Evolutionary conservation across 2,329 filamentous ascomycete genomes (phyloP).

Genomic region (Penicillium oxalicum): DNA sequence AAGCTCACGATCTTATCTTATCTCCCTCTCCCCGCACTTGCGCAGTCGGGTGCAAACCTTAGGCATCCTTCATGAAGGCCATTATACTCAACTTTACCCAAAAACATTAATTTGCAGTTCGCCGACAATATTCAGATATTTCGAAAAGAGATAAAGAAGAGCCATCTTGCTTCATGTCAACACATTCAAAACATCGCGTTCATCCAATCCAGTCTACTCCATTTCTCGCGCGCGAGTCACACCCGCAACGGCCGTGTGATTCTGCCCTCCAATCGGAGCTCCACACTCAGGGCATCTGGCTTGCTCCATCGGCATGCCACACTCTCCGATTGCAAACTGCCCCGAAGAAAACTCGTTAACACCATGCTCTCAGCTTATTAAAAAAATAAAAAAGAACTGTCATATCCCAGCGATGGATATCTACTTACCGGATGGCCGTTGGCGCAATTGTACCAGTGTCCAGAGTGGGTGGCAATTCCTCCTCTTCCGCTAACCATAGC

Average conservation of each 20-base stretch:
- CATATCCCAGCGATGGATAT: neutral
- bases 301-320: conserved; percentile 27
- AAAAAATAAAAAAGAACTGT: no score
- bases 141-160: no score
- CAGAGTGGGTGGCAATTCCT: conserved; percentile 11
- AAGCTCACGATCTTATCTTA: no score
- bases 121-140: no score
- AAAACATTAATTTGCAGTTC: no score
- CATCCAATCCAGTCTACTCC: neutral
- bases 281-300: conserved; percentile 20
- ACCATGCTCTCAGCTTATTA: no score
- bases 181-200: no score
- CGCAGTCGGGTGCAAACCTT: no score
- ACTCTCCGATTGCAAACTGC: conserved; percentile 27
- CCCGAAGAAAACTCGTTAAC: neutral
- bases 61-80: no score
- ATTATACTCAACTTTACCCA: no score
- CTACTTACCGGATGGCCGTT: conserved; percentile 11
- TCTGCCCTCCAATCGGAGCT: conserved; percentile 6
- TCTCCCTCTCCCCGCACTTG: no score
- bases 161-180: no score
- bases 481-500: conserved; percentile 8
- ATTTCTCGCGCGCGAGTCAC: conserved; percentile 7
- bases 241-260: conserved; percentile 2
- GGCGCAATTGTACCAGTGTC: conserved; percentile 14